Evolutionary conservation across 1,284 basidiomycete species (phyloP).

Genomic region (Irpex rosettiformis): DNA sequence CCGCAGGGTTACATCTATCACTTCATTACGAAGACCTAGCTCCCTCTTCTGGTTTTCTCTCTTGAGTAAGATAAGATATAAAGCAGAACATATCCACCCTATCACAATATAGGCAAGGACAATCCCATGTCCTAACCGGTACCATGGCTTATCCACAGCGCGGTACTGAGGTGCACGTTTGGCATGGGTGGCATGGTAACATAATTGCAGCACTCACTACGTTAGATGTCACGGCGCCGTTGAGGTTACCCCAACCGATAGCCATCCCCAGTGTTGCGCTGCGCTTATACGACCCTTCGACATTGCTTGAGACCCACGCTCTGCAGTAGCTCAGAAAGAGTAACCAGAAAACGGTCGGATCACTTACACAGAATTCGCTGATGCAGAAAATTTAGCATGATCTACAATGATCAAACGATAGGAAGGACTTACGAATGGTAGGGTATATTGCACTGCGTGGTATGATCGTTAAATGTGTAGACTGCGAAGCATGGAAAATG

Average conservation of each 20-base stretch:
- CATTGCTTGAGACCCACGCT: slow-evolving; percentile 49
- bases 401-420: neutral
- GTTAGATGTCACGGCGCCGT: slow-evolving; percentile 70
- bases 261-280: slow-evolving; percentile 70
- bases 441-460: slow-evolving; percentile 42
- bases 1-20: no score
- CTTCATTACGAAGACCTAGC: slow-evolving; percentile 63
- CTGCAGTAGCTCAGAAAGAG: slow-evolving; percentile 19
- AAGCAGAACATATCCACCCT: slow-evolving; percentile 50
- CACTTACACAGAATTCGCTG: slow-evolving; percentile 47
- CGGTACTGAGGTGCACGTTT: slow-evolving; percentile 46
- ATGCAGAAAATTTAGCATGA: neutral
- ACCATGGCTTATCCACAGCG: slow-evolving; percentile 64
- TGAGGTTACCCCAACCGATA: slow-evolving; percentile 66
- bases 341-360: neutral
- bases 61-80: slow-evolving; percentile 45
- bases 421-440: slow-evolving; percentile 37
- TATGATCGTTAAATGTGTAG: slow-evolving; percentile 1
- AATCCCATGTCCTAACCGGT: slow-evolving; percentile 62
- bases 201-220: slow-evolving; percentile 41
- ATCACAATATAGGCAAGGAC: slow-evolving; percentile 70
- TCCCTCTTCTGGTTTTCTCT: slow-evolving; percentile 61
- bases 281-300: slow-evolving; percentile 69
- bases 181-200: neutral
- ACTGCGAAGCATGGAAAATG: neutral